phyloP scores from a whole-genome alignment of 1,284 basidiomycete species.

The Afroboletus lepidellus region DNA sequence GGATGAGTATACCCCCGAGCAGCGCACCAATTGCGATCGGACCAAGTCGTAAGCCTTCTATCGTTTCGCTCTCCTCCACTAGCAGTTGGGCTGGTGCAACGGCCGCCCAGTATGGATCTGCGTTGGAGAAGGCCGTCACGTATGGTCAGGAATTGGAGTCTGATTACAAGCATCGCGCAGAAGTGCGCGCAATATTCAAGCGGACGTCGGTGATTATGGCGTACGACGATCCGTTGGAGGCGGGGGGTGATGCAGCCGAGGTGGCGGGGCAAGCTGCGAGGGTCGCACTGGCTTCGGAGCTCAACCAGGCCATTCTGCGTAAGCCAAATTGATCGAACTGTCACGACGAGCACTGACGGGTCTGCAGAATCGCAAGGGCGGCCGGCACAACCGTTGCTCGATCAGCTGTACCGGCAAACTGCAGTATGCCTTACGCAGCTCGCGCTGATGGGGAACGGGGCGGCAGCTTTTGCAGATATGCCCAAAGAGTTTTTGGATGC shows the following conservation, averaged over 20 bases:
- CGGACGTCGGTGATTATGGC: slow-evolving; percentile 76
- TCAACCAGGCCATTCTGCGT: slow-evolving; percentile 82
- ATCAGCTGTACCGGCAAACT: slow-evolving; percentile 73
- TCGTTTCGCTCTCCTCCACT: slow-evolving; percentile 27
- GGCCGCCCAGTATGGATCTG: slow-evolving; percentile 49
- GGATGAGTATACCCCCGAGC: slow-evolving; percentile 20
- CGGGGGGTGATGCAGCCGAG: slow-evolving; percentile 59
- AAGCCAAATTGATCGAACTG: slow-evolving; percentile 30
- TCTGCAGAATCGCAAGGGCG: slow-evolving; percentile 70
- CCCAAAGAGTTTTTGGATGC: slow-evolving; percentile 62
- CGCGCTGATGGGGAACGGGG: slow-evolving; percentile 65
- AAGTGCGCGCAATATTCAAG: slow-evolving; percentile 64
- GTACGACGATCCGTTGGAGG: slow-evolving; percentile 68
- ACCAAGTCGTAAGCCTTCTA: slow-evolving; percentile 27
- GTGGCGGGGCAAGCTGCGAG: slow-evolving; percentile 67
- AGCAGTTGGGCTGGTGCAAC: slow-evolving; percentile 30
- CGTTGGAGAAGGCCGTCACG: slow-evolving; percentile 60
- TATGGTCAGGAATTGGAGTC: slow-evolving; percentile 70
- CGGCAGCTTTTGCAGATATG: slow-evolving; percentile 79
- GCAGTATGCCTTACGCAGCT: slow-evolving; percentile 64
- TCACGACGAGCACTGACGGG: slow-evolving; percentile 4
- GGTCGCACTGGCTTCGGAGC: slow-evolving; percentile 65
- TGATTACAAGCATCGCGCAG: slow-evolving; percentile 67
- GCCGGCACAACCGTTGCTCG: slow-evolving; percentile 67
- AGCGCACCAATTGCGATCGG: slow-evolving; percentile 34